Conservation (phyloP, 768 basidiomycete species). For the Cytidiella melzeri region DNA sequence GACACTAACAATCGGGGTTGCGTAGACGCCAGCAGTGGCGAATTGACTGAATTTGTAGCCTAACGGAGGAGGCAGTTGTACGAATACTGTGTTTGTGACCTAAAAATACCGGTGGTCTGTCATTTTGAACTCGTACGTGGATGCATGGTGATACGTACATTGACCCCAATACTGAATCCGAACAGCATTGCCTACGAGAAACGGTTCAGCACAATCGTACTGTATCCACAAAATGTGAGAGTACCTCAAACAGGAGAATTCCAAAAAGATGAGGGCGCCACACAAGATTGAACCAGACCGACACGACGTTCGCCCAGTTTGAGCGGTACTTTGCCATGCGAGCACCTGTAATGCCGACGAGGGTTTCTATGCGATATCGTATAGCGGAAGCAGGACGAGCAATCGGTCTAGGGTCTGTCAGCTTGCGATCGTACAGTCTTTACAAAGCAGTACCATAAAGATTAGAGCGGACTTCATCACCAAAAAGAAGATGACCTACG, state of each 20-base stretch:
- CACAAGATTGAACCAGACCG: slow-evolving; percentile 43
- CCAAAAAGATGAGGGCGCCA: slow-evolving; percentile 59
- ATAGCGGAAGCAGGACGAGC: slow-evolving; percentile 38
- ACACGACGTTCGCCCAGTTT: slow-evolving; percentile 41
- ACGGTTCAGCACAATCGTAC: too few species aligned
- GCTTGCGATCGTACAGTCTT: slow-evolving; percentile 60
- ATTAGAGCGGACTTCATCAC: too few species aligned
- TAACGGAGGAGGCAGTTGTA: slow-evolving; percentile 46
- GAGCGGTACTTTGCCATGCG: slow-evolving; percentile 52
- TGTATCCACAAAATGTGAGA: too few species aligned
- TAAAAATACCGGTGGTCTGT: too few species aligned
- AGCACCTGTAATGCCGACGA: slow-evolving; percentile 55
- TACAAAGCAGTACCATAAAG: too few species aligned
- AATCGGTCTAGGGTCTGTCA: slow-evolving; percentile 35
- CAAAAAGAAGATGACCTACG: too few species aligned
- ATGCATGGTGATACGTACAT: too few species aligned
- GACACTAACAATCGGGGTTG: slow-evolving; percentile 21
- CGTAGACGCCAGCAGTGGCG: slow-evolving; percentile 47
- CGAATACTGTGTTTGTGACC: slow-evolving; percentile 63
- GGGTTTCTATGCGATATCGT: slow-evolving; percentile 48
- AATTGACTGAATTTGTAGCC: slow-evolving; percentile 48
- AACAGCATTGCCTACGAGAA: slow-evolving; percentile 53
- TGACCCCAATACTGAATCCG: slow-evolving; percentile 61
- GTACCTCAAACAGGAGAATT: slow-evolving; percentile 50
- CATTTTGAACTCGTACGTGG: too few species aligned